Conservation (phyloP, 2,329 filamentous ascomycete genomes). For the Botrytis paeoniae region DNA sequence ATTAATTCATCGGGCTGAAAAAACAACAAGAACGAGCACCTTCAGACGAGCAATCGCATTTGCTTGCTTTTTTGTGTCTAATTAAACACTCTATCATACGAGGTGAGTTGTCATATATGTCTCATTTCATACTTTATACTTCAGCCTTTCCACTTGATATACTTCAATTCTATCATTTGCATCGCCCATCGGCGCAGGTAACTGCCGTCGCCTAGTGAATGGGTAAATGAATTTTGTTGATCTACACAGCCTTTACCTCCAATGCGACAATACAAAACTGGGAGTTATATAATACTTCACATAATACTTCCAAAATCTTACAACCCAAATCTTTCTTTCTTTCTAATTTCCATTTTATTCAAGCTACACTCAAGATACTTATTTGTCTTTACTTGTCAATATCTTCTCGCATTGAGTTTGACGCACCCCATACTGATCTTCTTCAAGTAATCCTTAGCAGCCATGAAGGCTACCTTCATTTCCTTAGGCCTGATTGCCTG, state of each 20-base stretch:
- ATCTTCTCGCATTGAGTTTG: background rate
- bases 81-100: conserved; percentile 11
- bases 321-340: no score
- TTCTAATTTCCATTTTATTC: background rate
- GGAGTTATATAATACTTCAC: conserved; percentile 8
- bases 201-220: conserved; percentile 8
- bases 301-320: background rate
- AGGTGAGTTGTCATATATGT: conserved; percentile 20
- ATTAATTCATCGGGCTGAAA: background rate
- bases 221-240: conserved; percentile 6
- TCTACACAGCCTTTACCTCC: background rate
- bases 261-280: conserved; percentile 2
- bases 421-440: conserved; percentile 9
- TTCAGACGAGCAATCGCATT: conserved; percentile 3
- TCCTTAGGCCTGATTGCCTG: conserved; percentile 38
- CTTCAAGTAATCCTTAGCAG: conserved; percentile 23
- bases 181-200: background rate
- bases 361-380: background rate
- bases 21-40: background rate
- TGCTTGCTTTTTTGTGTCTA: conserved; percentile 8
- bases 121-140: background rate
- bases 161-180: background rate
- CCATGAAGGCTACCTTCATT: conserved; percentile 33
- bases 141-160: background rate
- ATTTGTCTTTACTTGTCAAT: background rate